Base-by-base conservation (phyloP, 1,284 basidiomycete genomes). In the Puccinia horiana region DNA sequence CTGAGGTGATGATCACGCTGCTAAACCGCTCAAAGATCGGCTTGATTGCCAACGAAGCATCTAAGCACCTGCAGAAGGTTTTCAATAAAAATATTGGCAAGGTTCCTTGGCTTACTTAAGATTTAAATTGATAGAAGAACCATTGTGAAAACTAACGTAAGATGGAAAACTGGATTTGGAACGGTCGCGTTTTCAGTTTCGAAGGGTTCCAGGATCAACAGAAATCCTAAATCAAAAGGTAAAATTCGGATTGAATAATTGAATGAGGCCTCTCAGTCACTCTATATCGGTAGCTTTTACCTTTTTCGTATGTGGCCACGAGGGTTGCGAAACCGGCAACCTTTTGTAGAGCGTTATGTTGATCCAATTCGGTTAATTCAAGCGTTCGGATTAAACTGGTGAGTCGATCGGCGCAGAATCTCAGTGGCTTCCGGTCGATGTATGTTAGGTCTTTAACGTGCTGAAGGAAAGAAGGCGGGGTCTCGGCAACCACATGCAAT, bases 391-490 rank as follows among this genome's bases (percentile, higher is more conserved):
- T 94, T 29, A 99, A 90, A 32, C 95, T 97, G 83, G 96, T 94
- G 75, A 99, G 88, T 29, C 97, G 92, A 87, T 99, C 97, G 5
- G 97, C 93, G 86, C 97, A 99, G 87, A 99, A 99, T 82, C 96
- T 91, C 82, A 99, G 88, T n/a, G 97, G 97, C 84, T 96, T 90
- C 83, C 94, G 90, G 87, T 99, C 97, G 85, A 99, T 99, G 87
- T 95, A 99, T 16, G 97, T 99, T 85, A 99, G 98, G 86, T 99
- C 97, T 88, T 98, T 99, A 72, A 99, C 89, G 88, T 99, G 97
- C 85, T 98, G 97, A 61, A 99, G 88, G 88, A 99, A 99, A 1
- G 96, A 98, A n/a, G 94, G 89, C 0, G 97, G 97, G 4, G 97
- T 99, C 87, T 99, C 97, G n/a, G 97, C 97, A 12, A 99, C 97